Evolutionary conservation across 768 basidiomycete genomes (phyloP).

Genomic region (Mycena venus): DNA sequence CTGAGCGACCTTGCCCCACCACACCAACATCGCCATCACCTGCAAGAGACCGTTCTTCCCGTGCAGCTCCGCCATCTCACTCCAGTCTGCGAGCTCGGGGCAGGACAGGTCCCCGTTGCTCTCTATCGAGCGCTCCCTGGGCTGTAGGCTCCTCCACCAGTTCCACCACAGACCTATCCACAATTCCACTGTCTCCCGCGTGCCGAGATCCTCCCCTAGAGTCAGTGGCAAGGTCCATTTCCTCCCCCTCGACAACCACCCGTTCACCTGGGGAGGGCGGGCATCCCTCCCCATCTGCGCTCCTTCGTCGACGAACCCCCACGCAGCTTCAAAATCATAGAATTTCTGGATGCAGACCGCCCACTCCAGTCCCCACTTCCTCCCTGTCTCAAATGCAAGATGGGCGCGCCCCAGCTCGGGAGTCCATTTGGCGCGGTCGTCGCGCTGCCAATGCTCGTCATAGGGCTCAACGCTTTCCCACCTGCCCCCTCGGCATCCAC

Average conservation of each 20-base stretch:
- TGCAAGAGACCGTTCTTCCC: neutral
- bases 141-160: neutral
- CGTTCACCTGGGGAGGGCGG: neutral
- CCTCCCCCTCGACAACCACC: neutral
- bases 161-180: neutral
- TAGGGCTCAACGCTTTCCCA: neutral
- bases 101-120: neutral
- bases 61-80: neutral
- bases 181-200: neutral
- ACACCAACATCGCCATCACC: neutral
- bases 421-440: neutral
- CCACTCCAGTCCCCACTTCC: constrained; percentile 2
- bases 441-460: neutral
- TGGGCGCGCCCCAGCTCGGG: neutral
- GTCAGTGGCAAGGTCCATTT: neutral
- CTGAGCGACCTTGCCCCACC: neutral
- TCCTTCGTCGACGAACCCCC: neutral
- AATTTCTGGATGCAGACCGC: neutral
- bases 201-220: neutral
- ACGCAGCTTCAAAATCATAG: neutral
- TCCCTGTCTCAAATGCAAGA: neutral
- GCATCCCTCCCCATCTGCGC: neutral
- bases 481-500: neutral
- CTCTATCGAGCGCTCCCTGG: neutral
- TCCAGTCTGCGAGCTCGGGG: neutral